Evolutionary conservation across 2,329 filamentous ascomycete genomes (phyloP).

Genomic region (Alternaria ventricosa): DNA sequence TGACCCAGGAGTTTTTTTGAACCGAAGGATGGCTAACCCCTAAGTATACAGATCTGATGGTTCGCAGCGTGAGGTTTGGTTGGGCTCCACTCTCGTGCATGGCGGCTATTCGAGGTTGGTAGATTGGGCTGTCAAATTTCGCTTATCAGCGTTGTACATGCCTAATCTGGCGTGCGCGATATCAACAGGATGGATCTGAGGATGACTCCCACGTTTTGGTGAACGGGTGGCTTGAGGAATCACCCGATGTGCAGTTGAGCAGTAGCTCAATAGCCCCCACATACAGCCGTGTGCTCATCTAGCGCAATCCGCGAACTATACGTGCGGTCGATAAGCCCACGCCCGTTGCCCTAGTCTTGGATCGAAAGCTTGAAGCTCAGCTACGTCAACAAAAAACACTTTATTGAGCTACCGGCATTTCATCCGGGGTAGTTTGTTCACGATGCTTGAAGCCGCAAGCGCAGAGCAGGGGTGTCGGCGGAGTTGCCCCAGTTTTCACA

Average conservation of each 20-base stretch:
- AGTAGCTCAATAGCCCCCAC: constrained; percentile 2
- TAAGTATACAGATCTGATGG: not conserved
- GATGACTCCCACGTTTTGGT: not conserved
- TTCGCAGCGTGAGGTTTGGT: not conserved
- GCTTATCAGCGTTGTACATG: not conserved
- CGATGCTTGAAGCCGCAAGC: not conserved
- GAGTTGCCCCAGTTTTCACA: not conserved
- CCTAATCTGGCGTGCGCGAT: not conserved
- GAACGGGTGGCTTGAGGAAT: constrained; percentile 5
- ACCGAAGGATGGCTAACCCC: not conserved
- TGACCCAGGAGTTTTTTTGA: not conserved
- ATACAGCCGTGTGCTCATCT: not conserved
- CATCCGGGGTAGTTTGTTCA: constrained; percentile 1
- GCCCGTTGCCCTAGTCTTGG: not conserved
- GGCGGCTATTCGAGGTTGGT: constrained; percentile 1
- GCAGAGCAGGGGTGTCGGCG: not conserved
- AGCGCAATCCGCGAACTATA: not conserved
- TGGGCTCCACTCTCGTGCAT: constrained; percentile 8
- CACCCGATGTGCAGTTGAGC: not conserved
- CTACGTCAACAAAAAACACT: constrained; percentile 1
- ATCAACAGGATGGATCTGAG: not conserved
- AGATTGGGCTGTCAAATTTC: constrained; percentile 6
- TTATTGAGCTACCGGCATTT: constrained; percentile 1
- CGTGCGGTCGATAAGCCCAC: not conserved
- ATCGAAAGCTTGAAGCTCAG: not conserved